phyloP scores from a whole-genome alignment of 331 rosid species.

The Stylosanthes scabra region DNA sequence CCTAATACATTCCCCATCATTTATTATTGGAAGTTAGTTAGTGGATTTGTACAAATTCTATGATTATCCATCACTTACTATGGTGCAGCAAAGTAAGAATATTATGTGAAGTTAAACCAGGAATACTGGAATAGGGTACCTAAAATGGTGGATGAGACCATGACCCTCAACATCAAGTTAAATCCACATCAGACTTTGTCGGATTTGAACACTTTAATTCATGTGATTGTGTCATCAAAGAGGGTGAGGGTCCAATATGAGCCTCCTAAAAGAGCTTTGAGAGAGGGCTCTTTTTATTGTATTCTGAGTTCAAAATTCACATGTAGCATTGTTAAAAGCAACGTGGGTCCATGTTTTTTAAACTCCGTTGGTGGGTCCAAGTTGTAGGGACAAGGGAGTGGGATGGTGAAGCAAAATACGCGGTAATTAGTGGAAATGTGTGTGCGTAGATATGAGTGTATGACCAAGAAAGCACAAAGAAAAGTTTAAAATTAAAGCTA shows the following conservation, averaged over 20 bases:
- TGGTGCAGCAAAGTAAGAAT: too few relatives aligned
- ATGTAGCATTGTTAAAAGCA: constrained; percentile 32
- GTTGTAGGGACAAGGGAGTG: constrained; percentile 2
- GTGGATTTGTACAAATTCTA: too few relatives aligned
- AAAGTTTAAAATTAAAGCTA: constrained; percentile 41
- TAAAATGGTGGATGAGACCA: constrained; percentile 14
- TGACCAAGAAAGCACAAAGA: neutral
- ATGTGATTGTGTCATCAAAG: constrained; percentile 57
- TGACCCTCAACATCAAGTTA: constrained; percentile 41
- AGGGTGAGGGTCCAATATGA: constrained; percentile 40
- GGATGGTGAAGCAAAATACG: constrained; percentile 6
- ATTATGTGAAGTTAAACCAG: neutral
- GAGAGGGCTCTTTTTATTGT: constrained; percentile 18
- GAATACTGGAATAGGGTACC: constrained; percentile 30
- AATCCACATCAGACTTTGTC: constrained; percentile 63
- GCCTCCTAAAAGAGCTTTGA: constrained; percentile 22
- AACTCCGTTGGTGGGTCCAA: constrained; percentile 46
- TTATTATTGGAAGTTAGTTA: too few relatives aligned
- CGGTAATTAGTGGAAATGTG: constrained; percentile 36
- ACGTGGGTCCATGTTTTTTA: neutral
- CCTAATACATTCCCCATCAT: too few relatives aligned
- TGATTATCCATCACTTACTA: neutral
- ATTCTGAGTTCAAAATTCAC: constrained; percentile 43
- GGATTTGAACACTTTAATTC: constrained; percentile 61
- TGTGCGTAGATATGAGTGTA: constrained; percentile 25